phyloP scores from a whole-genome alignment of 176 grass and related monocot genomes.

The Musa itinerans region DNA sequence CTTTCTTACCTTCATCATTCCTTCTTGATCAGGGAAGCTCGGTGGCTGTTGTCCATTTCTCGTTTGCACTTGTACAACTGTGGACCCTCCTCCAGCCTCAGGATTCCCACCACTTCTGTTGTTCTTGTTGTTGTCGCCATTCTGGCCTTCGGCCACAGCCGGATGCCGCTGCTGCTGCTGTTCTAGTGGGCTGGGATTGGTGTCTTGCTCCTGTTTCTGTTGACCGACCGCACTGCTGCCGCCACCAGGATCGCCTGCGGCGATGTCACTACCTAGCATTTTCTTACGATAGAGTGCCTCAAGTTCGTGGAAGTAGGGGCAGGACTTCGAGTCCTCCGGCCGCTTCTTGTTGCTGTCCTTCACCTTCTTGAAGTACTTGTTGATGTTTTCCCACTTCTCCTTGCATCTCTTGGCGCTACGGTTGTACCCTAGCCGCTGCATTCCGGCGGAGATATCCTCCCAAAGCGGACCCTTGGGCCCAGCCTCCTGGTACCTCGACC shows the following conservation, averaged over 20 bases:
- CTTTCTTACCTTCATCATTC: slow-evolving; percentile 53
- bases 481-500: no score
- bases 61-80: slow-evolving; percentile 30
- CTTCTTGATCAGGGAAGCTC: slow-evolving; percentile 26
- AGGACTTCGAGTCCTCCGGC: slow-evolving; percentile 77
- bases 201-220: neutral
- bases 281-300: slow-evolving; percentile 83
- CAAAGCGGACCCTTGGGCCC: no score
- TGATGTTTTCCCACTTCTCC: no score
- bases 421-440: no score
- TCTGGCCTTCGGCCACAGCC: slow-evolving; percentile 24
- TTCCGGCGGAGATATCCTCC: neutral
- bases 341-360: no score
- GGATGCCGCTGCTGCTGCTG: slow-evolving; percentile 23
- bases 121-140: slow-evolving; percentile 19
- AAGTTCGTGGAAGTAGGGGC: slow-evolving; percentile 95
- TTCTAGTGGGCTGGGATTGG: slow-evolving; percentile 16
- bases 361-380: no score
- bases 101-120: slow-evolving; percentile 6
- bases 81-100: slow-evolving; percentile 23
- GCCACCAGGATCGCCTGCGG: neutral
- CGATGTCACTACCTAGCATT: slow-evolving; percentile 13
- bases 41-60: slow-evolving; percentile 43
- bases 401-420: no score
- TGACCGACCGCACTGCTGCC: neutral